Percentiles rank a stretch among this genome's conserved stretches.
These are phyloP conservation scores for Plantago elongata DNA, from an alignment of 257 asterid genomes.

Conservation along the genomic window DNA sequence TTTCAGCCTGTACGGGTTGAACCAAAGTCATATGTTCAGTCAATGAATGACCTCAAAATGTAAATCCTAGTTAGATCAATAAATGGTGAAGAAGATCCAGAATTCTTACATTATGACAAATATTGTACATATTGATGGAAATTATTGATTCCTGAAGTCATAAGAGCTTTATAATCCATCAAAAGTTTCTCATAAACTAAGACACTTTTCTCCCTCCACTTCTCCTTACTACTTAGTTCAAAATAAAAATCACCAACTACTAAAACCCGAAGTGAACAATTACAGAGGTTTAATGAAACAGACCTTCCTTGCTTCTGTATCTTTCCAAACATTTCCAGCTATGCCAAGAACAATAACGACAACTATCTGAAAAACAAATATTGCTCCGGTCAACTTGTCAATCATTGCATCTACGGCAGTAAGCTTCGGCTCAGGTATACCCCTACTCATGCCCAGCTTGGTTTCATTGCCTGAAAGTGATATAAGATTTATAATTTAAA, in stretches of 20 bases:
- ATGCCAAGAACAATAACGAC: slow-evolving; percentile 94
- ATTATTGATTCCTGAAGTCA: slow-evolving; percentile 3
- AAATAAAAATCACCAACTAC: too few species aligned
- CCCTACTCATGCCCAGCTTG: slow-evolving; percentile 98
- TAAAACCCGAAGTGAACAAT: slow-evolving; percentile 5
- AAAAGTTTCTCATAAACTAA: slow-evolving; percentile 1
- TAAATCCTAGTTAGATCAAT: too few species aligned
- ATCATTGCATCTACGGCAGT: slow-evolving; percentile 99
- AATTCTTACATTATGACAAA: background rate
- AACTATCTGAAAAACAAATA: slow-evolving; percentile 90
- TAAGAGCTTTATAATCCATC: slow-evolving; percentile 11
- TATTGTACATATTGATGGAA: background rate
- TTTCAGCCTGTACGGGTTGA: too few species aligned
- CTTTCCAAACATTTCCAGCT: slow-evolving; percentile 98
- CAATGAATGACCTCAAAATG: too few species aligned
- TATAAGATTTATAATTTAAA: slow-evolving; percentile 11
- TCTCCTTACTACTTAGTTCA: too few species aligned
- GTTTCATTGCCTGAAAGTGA: slow-evolving; percentile 78
- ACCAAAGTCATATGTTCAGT: too few species aligned
- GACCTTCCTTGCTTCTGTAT: slow-evolving; percentile 95
- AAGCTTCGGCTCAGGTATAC: slow-evolving; percentile 96
- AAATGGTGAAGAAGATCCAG: background rate
- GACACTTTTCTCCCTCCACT: too few species aligned
- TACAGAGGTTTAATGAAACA: slow-evolving; percentile 16
- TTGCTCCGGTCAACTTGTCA: slow-evolving; percentile 98